These are phyloP conservation scores for Arabidopsis suecica DNA, from an alignment of 345 rosid genomes.

Conservation along the genomic window DNA sequence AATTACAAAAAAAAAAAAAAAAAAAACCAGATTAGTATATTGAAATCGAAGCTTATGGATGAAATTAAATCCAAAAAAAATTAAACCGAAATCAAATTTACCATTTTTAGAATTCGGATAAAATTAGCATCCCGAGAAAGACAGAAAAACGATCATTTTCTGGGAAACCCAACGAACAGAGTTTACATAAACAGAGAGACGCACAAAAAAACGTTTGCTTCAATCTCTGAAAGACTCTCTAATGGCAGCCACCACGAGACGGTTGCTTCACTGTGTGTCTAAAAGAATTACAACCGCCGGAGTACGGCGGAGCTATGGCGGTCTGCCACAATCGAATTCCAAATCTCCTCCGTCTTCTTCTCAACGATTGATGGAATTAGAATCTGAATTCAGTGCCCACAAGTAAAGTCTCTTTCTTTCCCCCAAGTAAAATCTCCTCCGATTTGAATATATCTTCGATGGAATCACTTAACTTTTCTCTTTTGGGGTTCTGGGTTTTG, in stretches of 20 bases:
- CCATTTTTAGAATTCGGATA: neutral
- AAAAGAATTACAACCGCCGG: conserved; percentile 31
- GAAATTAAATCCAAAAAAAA: too few species aligned
- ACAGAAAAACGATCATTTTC: conserved; percentile 12
- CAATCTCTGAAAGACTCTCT: conserved; percentile 13
- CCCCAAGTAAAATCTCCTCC: too few species aligned
- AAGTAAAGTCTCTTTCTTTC: conserved; percentile 54
- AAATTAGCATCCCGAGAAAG: conserved; percentile 11
- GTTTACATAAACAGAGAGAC: neutral
- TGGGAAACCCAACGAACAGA: conserved; percentile 3
- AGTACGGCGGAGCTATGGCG: conserved; percentile 53
- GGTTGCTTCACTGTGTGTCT: conserved; percentile 42
- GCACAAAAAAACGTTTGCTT: conserved; percentile 12
- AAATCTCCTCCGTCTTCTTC: conserved; percentile 59
- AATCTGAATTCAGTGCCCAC: conserved; percentile 86
- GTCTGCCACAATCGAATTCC: conserved; percentile 49
- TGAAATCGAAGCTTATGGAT: too few species aligned
- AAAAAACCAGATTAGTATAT: too few species aligned
- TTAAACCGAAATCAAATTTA: neutral
- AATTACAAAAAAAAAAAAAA: too few species aligned
- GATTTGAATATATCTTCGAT: neutral
- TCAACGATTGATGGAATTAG: conserved; percentile 68
- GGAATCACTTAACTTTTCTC: neutral
- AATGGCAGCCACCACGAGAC: conserved; percentile 51
- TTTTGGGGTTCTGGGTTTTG: conserved; percentile 12